Conservation (phyloP, 1,284 basidiomycete species). For the Apiotrichum sp. region DNA sequence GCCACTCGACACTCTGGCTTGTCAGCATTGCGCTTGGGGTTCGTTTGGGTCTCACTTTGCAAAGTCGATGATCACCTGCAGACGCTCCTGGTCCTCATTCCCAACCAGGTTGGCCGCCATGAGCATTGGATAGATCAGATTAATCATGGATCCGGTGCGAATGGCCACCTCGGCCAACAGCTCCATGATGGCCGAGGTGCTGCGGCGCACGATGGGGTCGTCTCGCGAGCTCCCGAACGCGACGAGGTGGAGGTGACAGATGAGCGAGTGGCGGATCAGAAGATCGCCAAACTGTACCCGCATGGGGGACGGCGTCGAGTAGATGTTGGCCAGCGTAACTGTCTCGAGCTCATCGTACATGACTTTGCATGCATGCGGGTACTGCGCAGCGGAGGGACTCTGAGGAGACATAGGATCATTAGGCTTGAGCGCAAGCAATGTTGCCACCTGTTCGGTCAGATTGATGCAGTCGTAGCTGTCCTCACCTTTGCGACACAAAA, state of each 20-base stretch:
- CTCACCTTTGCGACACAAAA: constrained; percentile 6
- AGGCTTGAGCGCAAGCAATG: constrained; percentile 7
- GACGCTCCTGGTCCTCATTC: constrained; percentile 5
- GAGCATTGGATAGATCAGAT: constrained; percentile 14
- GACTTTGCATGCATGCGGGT: constrained; percentile 4
- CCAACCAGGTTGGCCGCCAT: constrained; percentile 3
- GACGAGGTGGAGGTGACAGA: constrained; percentile 9
- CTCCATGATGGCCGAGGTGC: constrained; percentile 11
- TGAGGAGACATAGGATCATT: background rate
- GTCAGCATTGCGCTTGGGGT: background rate
- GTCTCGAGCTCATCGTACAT: constrained; percentile 15
- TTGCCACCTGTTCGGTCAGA: constrained; percentile 4
- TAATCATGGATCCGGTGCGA: constrained; percentile 14
- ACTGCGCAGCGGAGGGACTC: background rate
- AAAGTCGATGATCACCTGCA: constrained; percentile 15
- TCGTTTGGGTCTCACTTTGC: constrained; percentile 4
- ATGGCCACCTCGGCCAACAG: constrained; percentile 12
- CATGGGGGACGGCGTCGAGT: constrained; percentile 10
- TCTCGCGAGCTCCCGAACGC: constrained; percentile 4
- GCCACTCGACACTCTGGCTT: constrained; percentile 2
- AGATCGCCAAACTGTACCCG: constrained; percentile 17
- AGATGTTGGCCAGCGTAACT: constrained; percentile 9
- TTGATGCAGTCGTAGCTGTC: no score
- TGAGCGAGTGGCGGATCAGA: constrained; percentile 9
- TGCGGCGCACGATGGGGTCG: constrained; percentile 7